Conservation (phyloP, 371 early-diverging fungal genomes). For the Mortierella sp. region DNA sequence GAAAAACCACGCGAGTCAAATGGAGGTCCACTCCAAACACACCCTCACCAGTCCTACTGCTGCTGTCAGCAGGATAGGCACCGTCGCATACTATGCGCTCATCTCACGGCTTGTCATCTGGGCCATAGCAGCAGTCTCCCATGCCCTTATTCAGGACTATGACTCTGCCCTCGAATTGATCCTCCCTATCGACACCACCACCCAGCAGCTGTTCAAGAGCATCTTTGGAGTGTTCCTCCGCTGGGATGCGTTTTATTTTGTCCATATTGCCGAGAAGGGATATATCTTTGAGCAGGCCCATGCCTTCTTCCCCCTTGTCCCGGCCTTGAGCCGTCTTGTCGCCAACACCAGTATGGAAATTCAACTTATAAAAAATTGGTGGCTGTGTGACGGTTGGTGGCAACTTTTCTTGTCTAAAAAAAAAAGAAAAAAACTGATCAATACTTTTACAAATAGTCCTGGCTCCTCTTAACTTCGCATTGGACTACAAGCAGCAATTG, state of each 20-base stretch:
- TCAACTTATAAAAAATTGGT: not conserved
- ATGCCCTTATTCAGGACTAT: conserved; percentile 66
- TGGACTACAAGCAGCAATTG: conserved; percentile 63
- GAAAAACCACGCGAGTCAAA: conserved; percentile 12
- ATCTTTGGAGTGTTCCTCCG: conserved; percentile 75
- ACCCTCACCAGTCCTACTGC: not conserved
- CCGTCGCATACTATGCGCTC: conserved; percentile 47
- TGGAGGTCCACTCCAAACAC: conserved; percentile 1
- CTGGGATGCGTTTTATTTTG: conserved; percentile 96
- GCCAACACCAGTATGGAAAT: conserved; percentile 60
- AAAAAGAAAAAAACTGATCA: not conserved
- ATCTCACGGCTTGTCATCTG: conserved; percentile 53
- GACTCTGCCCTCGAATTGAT: conserved; percentile 64
- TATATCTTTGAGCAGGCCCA: conserved; percentile 92
- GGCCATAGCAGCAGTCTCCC: conserved; percentile 59
- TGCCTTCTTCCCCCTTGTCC: conserved; percentile 94
- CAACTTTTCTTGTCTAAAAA: not conserved
- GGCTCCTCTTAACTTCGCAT: conserved; percentile 32
- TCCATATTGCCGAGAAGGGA: conserved; percentile 83
- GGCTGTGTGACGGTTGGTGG: conserved; percentile 11
- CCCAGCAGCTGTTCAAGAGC: conserved; percentile 34
- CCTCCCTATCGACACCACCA: conserved; percentile 37
- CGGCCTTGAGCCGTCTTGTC: conserved; percentile 69
- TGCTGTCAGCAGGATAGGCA: conserved; percentile 18
- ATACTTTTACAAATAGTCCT: conserved; percentile 25